Evolutionary conservation across 352 stramenopile genomes (phyloP).

Genomic region (Pythium vanterpoolii): DNA sequence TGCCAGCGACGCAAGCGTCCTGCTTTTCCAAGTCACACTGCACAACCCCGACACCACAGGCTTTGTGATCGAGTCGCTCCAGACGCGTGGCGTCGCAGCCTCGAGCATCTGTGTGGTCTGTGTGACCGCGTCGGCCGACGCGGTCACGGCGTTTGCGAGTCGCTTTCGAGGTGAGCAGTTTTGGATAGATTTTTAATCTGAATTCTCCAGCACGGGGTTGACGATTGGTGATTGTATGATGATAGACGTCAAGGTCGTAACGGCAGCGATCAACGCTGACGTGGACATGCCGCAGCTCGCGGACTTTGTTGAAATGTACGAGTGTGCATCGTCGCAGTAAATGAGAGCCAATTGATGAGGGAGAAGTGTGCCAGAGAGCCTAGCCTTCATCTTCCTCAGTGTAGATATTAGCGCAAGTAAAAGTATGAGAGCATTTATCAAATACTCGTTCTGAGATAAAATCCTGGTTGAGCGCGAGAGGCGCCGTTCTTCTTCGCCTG

Average conservation of each 20-base stretch:
- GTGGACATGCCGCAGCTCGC: slow-evolving; percentile 13
- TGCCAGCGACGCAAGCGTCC: slow-evolving; percentile 8
- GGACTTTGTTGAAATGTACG: slow-evolving; percentile 11
- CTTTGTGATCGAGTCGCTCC: slow-evolving; percentile 1
- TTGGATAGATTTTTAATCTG: neutral
- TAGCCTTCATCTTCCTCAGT: no score
- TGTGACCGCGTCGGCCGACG: slow-evolving; percentile 5
- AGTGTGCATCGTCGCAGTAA: neutral
- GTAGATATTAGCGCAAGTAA: no score
- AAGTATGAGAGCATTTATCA: no score
- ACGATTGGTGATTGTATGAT: no score
- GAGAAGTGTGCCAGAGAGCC: no score
- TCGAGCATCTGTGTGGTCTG: slow-evolving; percentile 16
- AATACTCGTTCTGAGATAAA: no score
- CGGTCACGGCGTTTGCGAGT: slow-evolving; percentile 15
- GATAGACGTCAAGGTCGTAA: slow-evolving; percentile 22
- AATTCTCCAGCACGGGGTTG: no score
- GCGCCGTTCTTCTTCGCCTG: no score
- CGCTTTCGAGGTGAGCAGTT: slow-evolving; percentile 8
- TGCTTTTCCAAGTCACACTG: slow-evolving; percentile 12
- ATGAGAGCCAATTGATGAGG: neutral
- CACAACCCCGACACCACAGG: neutral
- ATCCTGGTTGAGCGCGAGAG: no score
- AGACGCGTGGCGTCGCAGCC: slow-evolving; percentile 1
- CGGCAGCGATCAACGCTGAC: slow-evolving; percentile 14